Evolutionary conservation across 1,284 basidiomycete species (phyloP), one percentile per base, ranked within the genome.

Genomic region (Mycena citricolor): DNA sequence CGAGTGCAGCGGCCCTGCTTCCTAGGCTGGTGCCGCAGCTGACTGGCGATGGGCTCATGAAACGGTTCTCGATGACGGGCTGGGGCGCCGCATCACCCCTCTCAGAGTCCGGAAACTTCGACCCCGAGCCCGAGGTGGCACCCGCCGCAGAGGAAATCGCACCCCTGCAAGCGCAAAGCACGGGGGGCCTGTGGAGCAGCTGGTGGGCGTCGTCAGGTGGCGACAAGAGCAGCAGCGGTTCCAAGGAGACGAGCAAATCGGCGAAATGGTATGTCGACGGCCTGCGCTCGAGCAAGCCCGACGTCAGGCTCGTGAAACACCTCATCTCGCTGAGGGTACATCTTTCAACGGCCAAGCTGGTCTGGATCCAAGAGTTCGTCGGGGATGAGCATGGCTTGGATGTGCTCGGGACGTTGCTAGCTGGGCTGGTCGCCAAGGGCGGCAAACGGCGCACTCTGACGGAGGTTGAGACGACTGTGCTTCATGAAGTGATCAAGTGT

Each of bases 301-400:
- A 85, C 52, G 66, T 76, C 35, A 81, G 78, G 54, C 71, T 92
- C 17, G 74, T 79, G 48, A 93, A 90, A 59, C 83, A 89, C 55
- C 69, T 95, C 1, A 86, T 93, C 31, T 83, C 85, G 1, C 68
- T 97, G 14, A 81, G 92, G 3, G 86, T 94, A 0, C 86, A 91
- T 56, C 69, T 95, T 1, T 89, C 90, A 4, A 94, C 90, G 0
- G 88, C 86, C 0, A 85, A 84, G 46, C 55, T 93, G 13, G 68
- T 73, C 1, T 94, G 90, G 82, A 83, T 93, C 32, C 73, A 85
- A 52, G 79, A 83, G 29, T 95, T 95, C 56, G 71, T 94, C 2
- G 63, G 64, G 2, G 64, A 69, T 1, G 78, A 79, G 53, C 72
- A 78, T 29, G 93, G 93, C 0, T 67, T 94, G 44, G 78, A 81